Evolutionary conservation across 805 yeast species (phyloP), one percentile per base, ranked within the genome.

Genomic region (Myxozyma neotropica): DNA sequence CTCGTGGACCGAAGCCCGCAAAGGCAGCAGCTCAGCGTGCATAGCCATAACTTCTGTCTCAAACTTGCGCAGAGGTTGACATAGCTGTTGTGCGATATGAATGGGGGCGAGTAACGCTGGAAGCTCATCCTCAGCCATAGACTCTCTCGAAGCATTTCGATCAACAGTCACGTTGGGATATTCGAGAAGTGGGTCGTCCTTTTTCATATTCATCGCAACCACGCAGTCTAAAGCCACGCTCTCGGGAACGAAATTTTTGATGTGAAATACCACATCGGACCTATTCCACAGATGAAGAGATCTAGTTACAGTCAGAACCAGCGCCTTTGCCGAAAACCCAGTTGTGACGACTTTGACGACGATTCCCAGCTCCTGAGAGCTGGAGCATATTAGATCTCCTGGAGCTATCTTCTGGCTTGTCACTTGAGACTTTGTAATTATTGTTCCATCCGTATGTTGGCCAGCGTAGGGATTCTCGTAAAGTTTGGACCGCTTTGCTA

Each of bases 21-120:
- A 15, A 3, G 55, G 55, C 19, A 57, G 33, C 12, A 62, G 17
- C 23, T 21, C 19, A 3, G 66, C 29, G 33, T 59, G 38, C 45
- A 57, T 12, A 17, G 49, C 33, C 44, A 38, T 33, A 6, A 33
- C 62, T 21, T 57, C 47, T n/a, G 39, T 35, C 21, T 53, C 48
- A 35, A 59, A 60, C 3, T 42, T n/a, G 1, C 66, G 64, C 29
- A 62, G 26, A 8, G 54, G 58, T 21, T 17, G 15, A 50, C 65
- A 56, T 12, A 58, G 17, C 21, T 38, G 40, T 15, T 48, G 45
- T 12, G 58, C 44, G 19, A 61, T 38, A 4, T 50, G 51, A n/a
- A 50, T 27, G 4, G 65, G 65, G 17, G 61, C 65, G 21, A 50
- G 13, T n/a, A 49, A 19, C 4, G 44, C 63, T 35, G 44, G 24